Percentiles rank a stretch among this genome's conserved stretches.
Conservation (phyloP, 805 yeast genomes). For the Sugiyamaella marilandica region DNA sequence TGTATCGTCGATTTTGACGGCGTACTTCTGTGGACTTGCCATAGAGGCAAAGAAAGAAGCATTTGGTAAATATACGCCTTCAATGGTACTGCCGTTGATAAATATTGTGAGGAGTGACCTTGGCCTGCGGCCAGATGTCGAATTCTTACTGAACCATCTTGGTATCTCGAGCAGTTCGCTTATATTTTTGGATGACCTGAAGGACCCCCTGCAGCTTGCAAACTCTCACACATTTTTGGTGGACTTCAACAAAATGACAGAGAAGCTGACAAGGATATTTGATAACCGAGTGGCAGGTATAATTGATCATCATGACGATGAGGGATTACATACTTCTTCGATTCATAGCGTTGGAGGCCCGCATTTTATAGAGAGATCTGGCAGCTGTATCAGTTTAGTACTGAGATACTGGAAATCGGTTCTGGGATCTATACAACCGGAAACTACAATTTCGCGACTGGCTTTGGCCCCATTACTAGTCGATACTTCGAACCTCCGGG, state of each 20-base stretch:
- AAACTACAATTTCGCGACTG: slow-evolving; percentile 30
- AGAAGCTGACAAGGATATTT: slow-evolving; percentile 38
- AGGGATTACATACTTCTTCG: slow-evolving; percentile 43
- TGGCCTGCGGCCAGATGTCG: slow-evolving; percentile 64
- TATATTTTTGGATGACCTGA: slow-evolving; percentile 66
- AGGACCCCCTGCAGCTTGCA: background rate
- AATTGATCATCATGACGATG: slow-evolving; percentile 88
- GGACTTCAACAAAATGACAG: slow-evolving; percentile 71
- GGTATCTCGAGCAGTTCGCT: slow-evolving; percentile 47
- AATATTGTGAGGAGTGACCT: slow-evolving; percentile 69
- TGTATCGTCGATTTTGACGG: slow-evolving; percentile 65
- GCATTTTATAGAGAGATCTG: slow-evolving; percentile 54
- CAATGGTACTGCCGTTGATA: slow-evolving; percentile 59
- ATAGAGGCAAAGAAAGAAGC: slow-evolving; percentile 24
- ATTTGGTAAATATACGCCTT: slow-evolving; percentile 14
- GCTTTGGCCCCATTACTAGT: slow-evolving; percentile 64
- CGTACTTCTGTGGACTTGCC: slow-evolving; percentile 47
- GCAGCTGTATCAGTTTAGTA: slow-evolving; percentile 78
- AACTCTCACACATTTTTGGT: slow-evolving; percentile 53
- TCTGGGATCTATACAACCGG: slow-evolving; percentile 9
- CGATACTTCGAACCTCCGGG: slow-evolving; percentile 66
- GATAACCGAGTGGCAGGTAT: slow-evolving; percentile 48
- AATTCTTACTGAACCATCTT: slow-evolving; percentile 44
- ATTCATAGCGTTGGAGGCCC: slow-evolving; percentile 39
- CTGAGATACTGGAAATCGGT: slow-evolving; percentile 48